Evolutionary conservation across 768 basidiomycete genomes (phyloP).

Genomic region (Boletus sp.): DNA sequence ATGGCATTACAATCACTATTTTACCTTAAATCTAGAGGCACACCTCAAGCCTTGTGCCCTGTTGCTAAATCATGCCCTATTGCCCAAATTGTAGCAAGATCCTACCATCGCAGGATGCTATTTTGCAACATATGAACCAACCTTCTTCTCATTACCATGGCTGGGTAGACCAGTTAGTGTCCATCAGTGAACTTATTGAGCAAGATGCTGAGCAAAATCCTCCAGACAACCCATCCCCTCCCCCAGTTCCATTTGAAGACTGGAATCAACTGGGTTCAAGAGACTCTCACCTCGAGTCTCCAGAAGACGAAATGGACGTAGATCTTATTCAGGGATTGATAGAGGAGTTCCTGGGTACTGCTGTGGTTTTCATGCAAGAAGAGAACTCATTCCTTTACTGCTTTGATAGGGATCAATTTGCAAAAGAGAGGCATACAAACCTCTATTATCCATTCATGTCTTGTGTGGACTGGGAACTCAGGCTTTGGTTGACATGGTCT

Average conservation of each 20-base stretch:
- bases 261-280: neutral
- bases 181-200: neutral
- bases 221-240: neutral
- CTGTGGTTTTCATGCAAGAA: neutral
- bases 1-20: neutral
- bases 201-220: neutral
- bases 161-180: neutral
- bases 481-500: neutral
- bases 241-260: neutral
- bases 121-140: neutral
- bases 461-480: neutral
- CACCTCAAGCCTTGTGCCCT: no score
- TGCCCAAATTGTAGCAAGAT: neutral
- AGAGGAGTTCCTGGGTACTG: neutral
- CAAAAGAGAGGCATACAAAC: neutral
- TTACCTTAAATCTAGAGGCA: neutral
- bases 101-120: neutral
- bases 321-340: neutral
- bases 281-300: neutral
- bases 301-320: neutral
- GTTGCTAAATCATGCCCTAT: neutral
- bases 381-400: neutral
- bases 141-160: neutral
- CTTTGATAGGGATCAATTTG: neutral
- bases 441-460: neutral